Conservation (phyloP, 192 early-diverging fungal genomes). For the Coemansia sp. region DNA sequence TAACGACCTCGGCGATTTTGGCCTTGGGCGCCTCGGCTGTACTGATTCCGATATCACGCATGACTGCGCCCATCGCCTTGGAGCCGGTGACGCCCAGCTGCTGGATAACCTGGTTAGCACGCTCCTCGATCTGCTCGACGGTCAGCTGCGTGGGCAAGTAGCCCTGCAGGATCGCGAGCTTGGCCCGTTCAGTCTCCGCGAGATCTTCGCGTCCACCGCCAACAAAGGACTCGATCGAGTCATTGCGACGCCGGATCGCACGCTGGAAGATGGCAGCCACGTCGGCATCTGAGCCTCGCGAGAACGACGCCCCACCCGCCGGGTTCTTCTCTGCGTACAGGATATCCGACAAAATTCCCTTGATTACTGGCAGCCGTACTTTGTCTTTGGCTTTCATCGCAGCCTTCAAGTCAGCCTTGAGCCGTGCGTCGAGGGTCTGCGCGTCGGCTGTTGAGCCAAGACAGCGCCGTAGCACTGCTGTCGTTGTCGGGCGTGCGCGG, state of each 20-base stretch:
- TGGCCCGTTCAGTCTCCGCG: conserved; percentile 66
- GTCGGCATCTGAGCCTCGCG: conserved; percentile 56
- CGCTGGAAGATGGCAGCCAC: conserved; percentile 72
- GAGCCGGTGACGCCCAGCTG: conserved; percentile 51
- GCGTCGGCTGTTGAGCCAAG: conserved; percentile 10
- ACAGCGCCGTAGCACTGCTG: conserved; percentile 4
- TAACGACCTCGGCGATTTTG: conserved; percentile 72
- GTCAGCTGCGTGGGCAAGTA: conserved; percentile 83
- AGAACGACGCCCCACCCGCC: conserved; percentile 27
- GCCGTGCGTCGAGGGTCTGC: conserved; percentile 28
- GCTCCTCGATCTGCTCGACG: conserved; percentile 66
- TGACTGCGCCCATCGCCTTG: conserved; percentile 84
- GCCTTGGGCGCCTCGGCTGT: conserved; percentile 73
- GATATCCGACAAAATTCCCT: conserved; percentile 76
- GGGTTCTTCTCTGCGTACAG: conserved; percentile 73
- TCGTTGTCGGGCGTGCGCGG: background rate
- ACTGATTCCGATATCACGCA: conserved; percentile 76
- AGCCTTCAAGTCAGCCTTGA: conserved; percentile 79
- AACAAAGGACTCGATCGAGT: conserved; percentile 68
- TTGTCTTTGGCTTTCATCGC: conserved; percentile 79
- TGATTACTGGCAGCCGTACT: conserved; percentile 60
- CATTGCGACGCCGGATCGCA: conserved; percentile 79
- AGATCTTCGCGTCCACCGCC: conserved; percentile 72
- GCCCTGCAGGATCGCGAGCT: conserved; percentile 64
- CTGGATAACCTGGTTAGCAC: conserved; percentile 57